Conservation (phyloP, 1,284 basidiomycete genomes). For the Fomitopsis palustris region DNA sequence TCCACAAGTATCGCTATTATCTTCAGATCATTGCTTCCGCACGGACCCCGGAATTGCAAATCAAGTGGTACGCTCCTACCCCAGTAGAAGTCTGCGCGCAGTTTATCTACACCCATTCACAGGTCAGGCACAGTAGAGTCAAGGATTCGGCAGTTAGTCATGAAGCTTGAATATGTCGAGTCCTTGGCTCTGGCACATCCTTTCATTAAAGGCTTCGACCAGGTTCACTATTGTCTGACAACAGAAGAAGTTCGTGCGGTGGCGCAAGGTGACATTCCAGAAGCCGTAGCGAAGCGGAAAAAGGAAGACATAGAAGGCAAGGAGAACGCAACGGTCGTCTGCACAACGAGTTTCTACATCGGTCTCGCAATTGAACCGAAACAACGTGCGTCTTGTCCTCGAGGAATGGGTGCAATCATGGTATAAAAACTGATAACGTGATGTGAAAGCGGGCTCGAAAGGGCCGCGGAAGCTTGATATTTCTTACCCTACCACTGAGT, state of each 20-base stretch:
- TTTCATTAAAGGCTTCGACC: conserved; percentile 92
- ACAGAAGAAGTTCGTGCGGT: conserved; percentile 89
- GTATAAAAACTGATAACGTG: not conserved
- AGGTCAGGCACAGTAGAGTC: conserved; percentile 81
- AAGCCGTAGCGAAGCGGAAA: conserved; percentile 69
- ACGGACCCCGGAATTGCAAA: conserved; percentile 78
- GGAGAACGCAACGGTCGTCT: conserved; percentile 75
- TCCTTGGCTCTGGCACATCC: conserved; percentile 92
- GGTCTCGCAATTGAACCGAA: conserved; percentile 92
- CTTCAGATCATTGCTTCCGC: conserved; percentile 97
- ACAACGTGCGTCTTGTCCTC: conserved; percentile 58
- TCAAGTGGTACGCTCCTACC: conserved; percentile 76
- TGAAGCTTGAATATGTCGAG: conserved; percentile 96
- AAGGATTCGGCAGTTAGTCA: conserved; percentile 90
- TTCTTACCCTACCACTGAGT: conserved; percentile 95
- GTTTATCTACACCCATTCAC: not conserved
- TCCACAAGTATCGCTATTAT: conserved; percentile 96
- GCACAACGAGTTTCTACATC: conserved; percentile 96
- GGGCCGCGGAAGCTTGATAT: conserved; percentile 88
- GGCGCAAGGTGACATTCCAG: conserved; percentile 84
- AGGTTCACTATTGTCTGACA: conserved; percentile 78
- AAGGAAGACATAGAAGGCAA: conserved; percentile 80
- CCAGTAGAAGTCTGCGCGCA: not conserved
- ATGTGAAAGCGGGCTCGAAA: conserved; percentile 54
- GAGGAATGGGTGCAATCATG: not conserved